Evolutionary conservation across 179 eudicot species (phyloP).

Genomic region (Spergularia azorica): DNA sequence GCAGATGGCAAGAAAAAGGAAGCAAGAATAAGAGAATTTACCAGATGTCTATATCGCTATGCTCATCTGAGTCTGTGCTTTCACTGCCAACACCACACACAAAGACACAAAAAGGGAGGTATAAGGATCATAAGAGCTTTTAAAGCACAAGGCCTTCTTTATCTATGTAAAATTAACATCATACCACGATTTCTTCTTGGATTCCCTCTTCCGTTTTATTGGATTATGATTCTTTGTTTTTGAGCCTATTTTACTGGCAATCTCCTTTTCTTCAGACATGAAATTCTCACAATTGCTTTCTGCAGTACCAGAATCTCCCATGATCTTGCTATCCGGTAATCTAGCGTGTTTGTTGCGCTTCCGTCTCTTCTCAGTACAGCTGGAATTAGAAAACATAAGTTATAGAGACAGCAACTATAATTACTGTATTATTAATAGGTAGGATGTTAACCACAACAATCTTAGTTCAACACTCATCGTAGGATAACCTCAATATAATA

Average conservation of each 20-base stretch:
- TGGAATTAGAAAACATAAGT: constrained; percentile 12
- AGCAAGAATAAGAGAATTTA: neutral
- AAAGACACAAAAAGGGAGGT: neutral
- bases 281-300: constrained; percentile 24
- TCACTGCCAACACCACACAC: constrained; percentile 20
- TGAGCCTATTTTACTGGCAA: neutral
- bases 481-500: neutral
- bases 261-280: constrained; percentile 13
- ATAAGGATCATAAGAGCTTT: constrained; percentile 1
- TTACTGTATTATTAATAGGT: too few relatives aligned
- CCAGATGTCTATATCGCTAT: constrained; percentile 17
- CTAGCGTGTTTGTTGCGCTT: constrained; percentile 27
- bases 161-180: constrained; percentile 1
- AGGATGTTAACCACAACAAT: neutral
- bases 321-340: constrained; percentile 17
- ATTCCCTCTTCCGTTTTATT: constrained; percentile 21
- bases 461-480: neutral
- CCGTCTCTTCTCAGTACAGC: constrained; percentile 22
- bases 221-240: constrained; percentile 16
- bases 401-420: too few relatives aligned
- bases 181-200: constrained; percentile 26
- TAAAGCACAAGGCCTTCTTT: neutral
- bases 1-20: too few relatives aligned
- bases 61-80: constrained; percentile 20
- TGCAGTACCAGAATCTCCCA: constrained; percentile 11